Base-by-base conservation (phyloP, 495 filamentous ascomycete species). In the Podospora pseudocomata region DNA sequence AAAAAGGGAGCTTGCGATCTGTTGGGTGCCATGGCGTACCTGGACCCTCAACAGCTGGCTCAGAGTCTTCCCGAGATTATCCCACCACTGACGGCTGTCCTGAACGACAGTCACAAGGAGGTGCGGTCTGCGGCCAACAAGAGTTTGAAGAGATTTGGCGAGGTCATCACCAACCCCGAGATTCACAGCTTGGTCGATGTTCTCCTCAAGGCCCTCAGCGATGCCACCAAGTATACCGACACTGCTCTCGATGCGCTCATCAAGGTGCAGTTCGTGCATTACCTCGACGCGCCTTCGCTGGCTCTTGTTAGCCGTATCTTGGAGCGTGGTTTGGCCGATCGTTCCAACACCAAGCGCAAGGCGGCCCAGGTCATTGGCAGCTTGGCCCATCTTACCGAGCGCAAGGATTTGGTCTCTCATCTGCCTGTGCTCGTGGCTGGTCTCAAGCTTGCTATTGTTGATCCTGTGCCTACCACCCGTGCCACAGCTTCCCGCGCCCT, bases 51-150 rank as follows among this genome's bases (percentile, higher is more conserved):
- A 66, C 95, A 98, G 74, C 84, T 99, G 18, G 93, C 95, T 1
- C 85, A 90, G 65, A 97, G 93, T 74, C 79, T 99, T 69, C 96
- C 95, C 0, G 92, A 94, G 64, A 99, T 99, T 68, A 99, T 99
- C 70, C 95, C 95, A 26, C 94, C 96, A 6, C 83, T 98, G 66
- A 98, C 95, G 0, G 86, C 89, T 55, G 95, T 98, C 1, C 83
- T 99, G 57, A 99, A 97, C 71, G 95, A 98, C 80, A 97, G 92
- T 64, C 95, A 99, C 79, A 99, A 98, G 79, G 95, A 99, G 74
- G 95, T 99, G 15, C 86, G 95, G 67, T 80, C 85, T 27, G 92
- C 94, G 11, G 95, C 96, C 4, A 99, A 99, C 77, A 89, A 94
- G 72, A 96, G 92, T 80, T 85, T 99, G 76, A 94, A 99, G 81